Evolutionary conservation across 306 rosid species (phyloP).

Genomic region (Quillaja saponaria): DNA sequence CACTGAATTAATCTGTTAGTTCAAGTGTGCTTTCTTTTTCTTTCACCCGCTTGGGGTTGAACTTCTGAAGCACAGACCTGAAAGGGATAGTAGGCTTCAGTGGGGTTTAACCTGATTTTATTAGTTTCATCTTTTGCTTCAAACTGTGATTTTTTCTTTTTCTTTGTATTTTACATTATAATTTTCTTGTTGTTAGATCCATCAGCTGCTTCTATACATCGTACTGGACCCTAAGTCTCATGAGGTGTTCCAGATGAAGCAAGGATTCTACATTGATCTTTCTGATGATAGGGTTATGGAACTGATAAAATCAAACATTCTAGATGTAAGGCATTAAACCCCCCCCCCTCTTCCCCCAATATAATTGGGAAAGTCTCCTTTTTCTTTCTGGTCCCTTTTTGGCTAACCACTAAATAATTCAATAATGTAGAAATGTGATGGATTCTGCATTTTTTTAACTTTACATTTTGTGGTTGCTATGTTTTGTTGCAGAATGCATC

Average conservation of each 20-base stretch:
- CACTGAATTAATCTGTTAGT: too few species aligned
- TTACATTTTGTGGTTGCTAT: conserved; percentile 25
- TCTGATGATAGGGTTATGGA: conserved; percentile 65
- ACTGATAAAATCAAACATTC: conserved; percentile 60
- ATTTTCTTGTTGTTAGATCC: conserved; percentile 49
- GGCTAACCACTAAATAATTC: neutral
- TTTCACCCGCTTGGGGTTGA: too few species aligned
- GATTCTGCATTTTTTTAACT: conserved; percentile 9
- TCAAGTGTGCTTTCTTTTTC: too few species aligned
- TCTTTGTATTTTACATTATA: too few species aligned
- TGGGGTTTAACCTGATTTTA: too few species aligned
- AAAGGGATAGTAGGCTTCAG: too few species aligned
- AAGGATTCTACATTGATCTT: conserved; percentile 49
- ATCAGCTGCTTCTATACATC: conserved; percentile 37
- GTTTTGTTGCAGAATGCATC: conserved; percentile 67
- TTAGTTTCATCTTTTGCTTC: too few species aligned
- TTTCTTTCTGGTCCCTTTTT: neutral
- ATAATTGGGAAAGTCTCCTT: too few species aligned
- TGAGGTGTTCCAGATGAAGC: conserved; percentile 48
- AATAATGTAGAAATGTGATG: neutral
- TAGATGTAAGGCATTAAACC: conserved; percentile 63
- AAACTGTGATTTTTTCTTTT: too few species aligned
- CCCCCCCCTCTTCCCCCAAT: neutral
- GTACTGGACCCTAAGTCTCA: conserved; percentile 38
- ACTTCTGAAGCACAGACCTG: neutral